Percentiles rank a stretch among this genome's conserved stretches.
These are phyloP conservation scores for Durio zibethinus DNA, from an alignment of 345 rosid genomes.

Conservation along the genomic window DNA sequence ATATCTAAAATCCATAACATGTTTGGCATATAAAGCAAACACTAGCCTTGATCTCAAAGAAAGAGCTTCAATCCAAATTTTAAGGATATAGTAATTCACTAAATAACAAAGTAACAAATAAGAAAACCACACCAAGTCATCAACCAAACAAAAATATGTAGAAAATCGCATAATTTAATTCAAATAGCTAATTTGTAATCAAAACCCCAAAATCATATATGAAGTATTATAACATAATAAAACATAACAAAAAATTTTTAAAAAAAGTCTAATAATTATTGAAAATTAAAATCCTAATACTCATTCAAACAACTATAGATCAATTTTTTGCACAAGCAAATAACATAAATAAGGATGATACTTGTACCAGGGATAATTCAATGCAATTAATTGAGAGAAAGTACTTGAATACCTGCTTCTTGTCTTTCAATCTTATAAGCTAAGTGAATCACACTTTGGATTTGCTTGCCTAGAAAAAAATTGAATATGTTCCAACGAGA, in stretches of 20 bases:
- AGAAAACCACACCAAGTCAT: not conserved
- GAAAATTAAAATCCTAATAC: not conserved
- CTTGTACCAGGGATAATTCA: too few species aligned
- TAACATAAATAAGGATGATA: too few species aligned
- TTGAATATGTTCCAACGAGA: constrained; percentile 12
- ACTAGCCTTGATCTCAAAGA: not conserved
- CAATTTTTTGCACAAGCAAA: not conserved
- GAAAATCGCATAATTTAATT: not conserved
- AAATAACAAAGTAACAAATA: not conserved
- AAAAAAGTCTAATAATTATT: constrained; percentile 2
- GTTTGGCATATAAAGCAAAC: not conserved
- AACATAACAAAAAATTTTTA: not conserved
- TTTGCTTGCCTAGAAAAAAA: constrained; percentile 72
- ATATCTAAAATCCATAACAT: not conserved
- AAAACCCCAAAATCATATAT: constrained; percentile 6
- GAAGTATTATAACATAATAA: not conserved
- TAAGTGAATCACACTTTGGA: constrained; percentile 54
- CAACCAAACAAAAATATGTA: not conserved
- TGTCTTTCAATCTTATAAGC: constrained; percentile 89
- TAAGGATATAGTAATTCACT: too few species aligned
- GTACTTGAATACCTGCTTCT: constrained; percentile 57
- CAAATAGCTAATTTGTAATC: not conserved
- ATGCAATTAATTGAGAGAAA: not conserved
- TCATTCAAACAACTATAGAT: not conserved
- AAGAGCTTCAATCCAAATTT: too few species aligned